Conservation (phyloP, 495 filamentous ascomycete genomes). For the Patellaria atrata region DNA sequence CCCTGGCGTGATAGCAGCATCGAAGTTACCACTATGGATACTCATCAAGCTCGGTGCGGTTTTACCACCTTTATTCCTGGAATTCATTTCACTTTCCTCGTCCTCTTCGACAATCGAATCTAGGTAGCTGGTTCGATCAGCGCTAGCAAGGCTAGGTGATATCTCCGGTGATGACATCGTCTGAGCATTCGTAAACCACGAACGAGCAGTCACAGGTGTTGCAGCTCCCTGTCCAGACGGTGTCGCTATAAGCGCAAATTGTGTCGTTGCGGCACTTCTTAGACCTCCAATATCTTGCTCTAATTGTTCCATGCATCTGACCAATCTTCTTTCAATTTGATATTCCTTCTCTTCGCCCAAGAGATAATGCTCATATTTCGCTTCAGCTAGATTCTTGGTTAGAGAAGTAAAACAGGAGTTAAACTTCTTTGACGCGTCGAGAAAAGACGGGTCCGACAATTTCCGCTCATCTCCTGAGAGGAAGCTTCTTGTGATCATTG, state of each 20-base stretch:
- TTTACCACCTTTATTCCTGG: slow-evolving; percentile 5
- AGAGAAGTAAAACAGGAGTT: slow-evolving; percentile 55
- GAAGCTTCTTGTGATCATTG: slow-evolving; percentile 72
- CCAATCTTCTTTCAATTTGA: slow-evolving; percentile 59
- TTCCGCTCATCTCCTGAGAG: slow-evolving; percentile 74
- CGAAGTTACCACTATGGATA: too few relatives aligned
- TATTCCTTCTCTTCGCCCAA: slow-evolving; percentile 74
- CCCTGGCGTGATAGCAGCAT: slow-evolving; percentile 34
- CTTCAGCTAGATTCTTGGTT: slow-evolving; percentile 68
- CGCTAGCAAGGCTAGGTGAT: slow-evolving; percentile 12
- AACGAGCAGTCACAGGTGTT: slow-evolving; percentile 9
- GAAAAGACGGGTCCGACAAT: slow-evolving; percentile 45
- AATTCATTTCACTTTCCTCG: slow-evolving; percentile 9
- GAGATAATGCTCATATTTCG: slow-evolving; percentile 81
- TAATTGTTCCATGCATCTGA: slow-evolving; percentile 74
- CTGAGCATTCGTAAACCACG: slow-evolving; percentile 1
- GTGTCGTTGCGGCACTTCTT: slow-evolving; percentile 74
- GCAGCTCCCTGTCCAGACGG: slow-evolving; percentile 19
- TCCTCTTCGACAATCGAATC: slow-evolving; percentile 16
- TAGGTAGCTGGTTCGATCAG: slow-evolving; percentile 13
- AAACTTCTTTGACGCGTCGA: slow-evolving; percentile 51
- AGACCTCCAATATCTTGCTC: slow-evolving; percentile 84
- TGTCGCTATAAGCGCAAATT: slow-evolving; percentile 69
- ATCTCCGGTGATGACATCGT: slow-evolving; percentile 3
- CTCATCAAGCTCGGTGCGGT: slow-evolving; percentile 6